These are phyloP conservation scores for Neocatenulostroma microsporum DNA, from an alignment of 2,329 filamentous ascomycete species.

Conservation along the genomic window DNA sequence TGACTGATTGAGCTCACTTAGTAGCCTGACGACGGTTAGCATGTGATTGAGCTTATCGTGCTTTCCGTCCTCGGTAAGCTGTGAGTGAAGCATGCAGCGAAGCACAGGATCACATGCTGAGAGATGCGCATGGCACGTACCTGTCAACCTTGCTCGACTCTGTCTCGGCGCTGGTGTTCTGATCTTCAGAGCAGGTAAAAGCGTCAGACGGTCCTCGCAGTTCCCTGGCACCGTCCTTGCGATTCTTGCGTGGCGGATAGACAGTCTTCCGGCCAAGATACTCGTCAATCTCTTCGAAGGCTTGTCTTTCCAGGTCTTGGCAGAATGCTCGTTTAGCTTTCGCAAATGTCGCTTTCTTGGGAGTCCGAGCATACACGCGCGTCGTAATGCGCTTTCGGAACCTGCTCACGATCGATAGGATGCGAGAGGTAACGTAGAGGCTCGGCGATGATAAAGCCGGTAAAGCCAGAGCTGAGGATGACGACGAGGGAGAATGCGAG, in stretches of 20 bases:
- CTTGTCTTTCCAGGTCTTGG: slow-evolving; percentile 25
- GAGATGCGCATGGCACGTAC: neutral
- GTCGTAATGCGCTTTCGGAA: slow-evolving; percentile 32
- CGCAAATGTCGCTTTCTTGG: slow-evolving; percentile 7
- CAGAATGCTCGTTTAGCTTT: slow-evolving; percentile 20
- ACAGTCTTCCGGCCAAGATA: slow-evolving; percentile 13
- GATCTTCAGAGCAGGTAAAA: too few relatives aligned
- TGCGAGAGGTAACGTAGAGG: slow-evolving; percentile 31
- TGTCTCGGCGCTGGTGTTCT: too few relatives aligned
- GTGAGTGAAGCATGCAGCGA: neutral
- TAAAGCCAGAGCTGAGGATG: slow-evolving; percentile 6
- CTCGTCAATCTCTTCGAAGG: slow-evolving; percentile 14
- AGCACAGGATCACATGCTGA: neutral
- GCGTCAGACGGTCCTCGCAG: too few relatives aligned
- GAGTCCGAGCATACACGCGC: slow-evolving; percentile 18
- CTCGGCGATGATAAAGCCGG: slow-evolving; percentile 12
- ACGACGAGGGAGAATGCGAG: slow-evolving; percentile 5
- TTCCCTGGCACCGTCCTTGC: too few relatives aligned
- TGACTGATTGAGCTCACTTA: slow-evolving; percentile 7
- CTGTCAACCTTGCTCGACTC: too few relatives aligned
- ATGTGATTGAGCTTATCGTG: slow-evolving; percentile 1
- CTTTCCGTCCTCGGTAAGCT: neutral
- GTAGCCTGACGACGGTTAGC: slow-evolving; percentile 9
- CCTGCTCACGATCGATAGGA: slow-evolving; percentile 32
- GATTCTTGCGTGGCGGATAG: neutral